Conservation (phyloP, 2,329 filamentous ascomycete species). For the Orbilia quercus region DNA sequence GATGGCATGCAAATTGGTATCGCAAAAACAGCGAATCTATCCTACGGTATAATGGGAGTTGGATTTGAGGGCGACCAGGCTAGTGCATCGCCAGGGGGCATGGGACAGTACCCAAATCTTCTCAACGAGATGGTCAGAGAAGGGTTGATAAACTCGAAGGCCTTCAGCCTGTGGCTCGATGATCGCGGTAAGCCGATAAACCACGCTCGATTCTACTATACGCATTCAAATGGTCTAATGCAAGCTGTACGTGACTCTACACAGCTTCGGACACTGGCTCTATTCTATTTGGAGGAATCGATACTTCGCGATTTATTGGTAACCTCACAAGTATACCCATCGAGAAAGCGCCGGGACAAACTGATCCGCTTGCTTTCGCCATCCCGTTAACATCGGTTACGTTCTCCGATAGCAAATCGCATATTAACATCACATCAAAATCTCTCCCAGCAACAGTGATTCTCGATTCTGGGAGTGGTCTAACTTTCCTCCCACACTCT, state of each 20-base stretch:
- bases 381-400: constrained; percentile 37
- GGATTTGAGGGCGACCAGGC: constrained; percentile 66
- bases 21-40: constrained; percentile 66
- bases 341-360: constrained; percentile 38
- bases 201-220: constrained; percentile 26
- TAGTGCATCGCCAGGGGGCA: constrained; percentile 65
- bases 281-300: constrained; percentile 66
- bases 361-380: constrained; percentile 34
- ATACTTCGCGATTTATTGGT: constrained; percentile 66
- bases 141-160: constrained; percentile 43
- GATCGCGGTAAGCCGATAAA: constrained; percentile 61
- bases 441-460: constrained; percentile 72
- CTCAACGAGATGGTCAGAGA: constrained; percentile 43
- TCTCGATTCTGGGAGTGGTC: constrained; percentile 70
- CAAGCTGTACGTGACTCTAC: constrained; percentile 1
- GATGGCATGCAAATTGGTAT: constrained; percentile 70
- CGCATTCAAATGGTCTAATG: neutral
- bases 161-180: constrained; percentile 63
- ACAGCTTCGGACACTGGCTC: constrained; percentile 60
- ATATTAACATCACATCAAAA: constrained; percentile 64
- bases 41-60: constrained; percentile 71
- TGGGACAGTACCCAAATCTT: constrained; percentile 44
- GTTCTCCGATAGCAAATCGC: constrained; percentile 58
- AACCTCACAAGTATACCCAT: constrained; percentile 61
- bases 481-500: constrained; percentile 59